Evolutionary conservation across 2,329 filamentous ascomycete species (phyloP).

Genomic region (Coniella lustricola): DNA sequence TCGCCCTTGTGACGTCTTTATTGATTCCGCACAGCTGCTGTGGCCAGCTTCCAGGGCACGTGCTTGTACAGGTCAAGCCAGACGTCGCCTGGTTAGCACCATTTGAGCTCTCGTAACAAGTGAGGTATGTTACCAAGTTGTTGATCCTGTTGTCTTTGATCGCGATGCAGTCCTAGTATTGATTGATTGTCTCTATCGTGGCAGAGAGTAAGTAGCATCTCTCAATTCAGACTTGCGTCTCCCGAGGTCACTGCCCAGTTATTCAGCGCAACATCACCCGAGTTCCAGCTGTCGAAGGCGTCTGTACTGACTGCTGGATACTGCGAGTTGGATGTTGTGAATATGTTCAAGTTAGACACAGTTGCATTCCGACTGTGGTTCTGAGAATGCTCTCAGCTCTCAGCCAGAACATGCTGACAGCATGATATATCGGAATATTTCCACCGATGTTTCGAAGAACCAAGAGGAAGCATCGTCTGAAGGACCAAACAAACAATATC

Average conservation of each 20-base stretch:
- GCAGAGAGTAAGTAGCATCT: too few species aligned
- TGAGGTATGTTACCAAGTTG: slow-evolving; percentile 29
- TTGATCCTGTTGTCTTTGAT: slow-evolving; percentile 35
- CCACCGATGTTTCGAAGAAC: too few species aligned
- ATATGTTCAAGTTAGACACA: slow-evolving; percentile 47
- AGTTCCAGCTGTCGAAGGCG: slow-evolving; percentile 44
- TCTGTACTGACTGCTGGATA: slow-evolving; percentile 44
- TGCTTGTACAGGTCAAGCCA: slow-evolving; percentile 30
- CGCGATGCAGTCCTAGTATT: slow-evolving; percentile 32
- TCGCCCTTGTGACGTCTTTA: background rate
- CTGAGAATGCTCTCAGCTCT: too few species aligned
- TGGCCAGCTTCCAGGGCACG: slow-evolving; percentile 30
- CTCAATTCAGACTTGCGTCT: slow-evolving; percentile 24
- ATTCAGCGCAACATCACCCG: slow-evolving; percentile 34
- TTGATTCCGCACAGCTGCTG: slow-evolving; percentile 30
- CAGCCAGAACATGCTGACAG: too few species aligned
- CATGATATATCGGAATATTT: too few species aligned
- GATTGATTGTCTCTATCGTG: too few species aligned
- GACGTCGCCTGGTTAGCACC: slow-evolving; percentile 29
- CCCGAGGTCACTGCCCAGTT: slow-evolving; percentile 39
- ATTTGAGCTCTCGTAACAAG: slow-evolving; percentile 35
- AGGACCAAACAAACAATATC: too few species aligned
- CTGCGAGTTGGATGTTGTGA: slow-evolving; percentile 36
- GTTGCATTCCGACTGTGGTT: slow-evolving; percentile 41
- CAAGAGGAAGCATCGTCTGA: too few species aligned